Evolutionary conservation across 2,329 filamentous ascomycete genomes (phyloP), one percentile per base, ranked within the genome.

Genomic region (Fusarium lateritium): DNA sequence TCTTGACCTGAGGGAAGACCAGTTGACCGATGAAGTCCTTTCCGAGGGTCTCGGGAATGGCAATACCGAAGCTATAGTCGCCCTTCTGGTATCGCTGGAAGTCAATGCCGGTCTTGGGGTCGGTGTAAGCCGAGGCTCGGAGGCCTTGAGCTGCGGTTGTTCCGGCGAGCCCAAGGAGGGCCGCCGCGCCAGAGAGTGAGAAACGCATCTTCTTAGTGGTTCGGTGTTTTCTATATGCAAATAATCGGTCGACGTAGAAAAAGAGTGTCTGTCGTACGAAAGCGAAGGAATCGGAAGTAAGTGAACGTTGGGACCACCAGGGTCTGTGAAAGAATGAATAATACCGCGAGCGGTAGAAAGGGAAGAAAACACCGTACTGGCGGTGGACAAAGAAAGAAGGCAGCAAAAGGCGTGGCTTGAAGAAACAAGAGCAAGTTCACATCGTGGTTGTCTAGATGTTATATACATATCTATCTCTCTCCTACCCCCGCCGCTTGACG

Each of bases 21-120:
- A 89, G 79, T 71, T 88, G 84, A 9, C 83, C 84, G 62, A 89
- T 86, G 67, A 88, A 83, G 74, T 89, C 86, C 13, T 80, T 81
- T 2, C 76, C 80, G 15, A 83, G 76, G 13, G 77, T 82, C 62
- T 85, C 79, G 2, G 86, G 85, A 3, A 87, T 73, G 2, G 83
- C 84, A 39, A 88, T 79, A 71, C 84, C 85, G 56, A 87, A 83
- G 26, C 73, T 79, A 72, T 79, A 87, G 24, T 80, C 81, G 26
- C 78, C 70, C 31, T 79, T 72, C 6, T 62, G 63, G 53, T 78
- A 81, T 8, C 75, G 75, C 51, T 81, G 76, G 65, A 83, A 86
- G 9, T 78, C 76, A 60, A 86, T 86, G 24, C 81, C 82, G 4
- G 83, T 84, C 53, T 79, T 76, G 46, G 79, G 70, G 38, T 85